These are phyloP conservation scores for Arabidopsis thaliana DNA, from an alignment of 345 rosid genomes.

Conservation along the genomic window TAIR10.1 NC_003070.9:22752001-22752500, in stretches of 20 bases:
- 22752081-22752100: constrained; percentile 43
- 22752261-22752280: constrained; percentile 34
- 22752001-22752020: not conserved
- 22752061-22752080: constrained; percentile 36
- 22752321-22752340: constrained; percentile 24
- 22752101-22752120: constrained; percentile 32
- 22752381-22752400: constrained; percentile 29
- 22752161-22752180: constrained; percentile 45
- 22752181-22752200: constrained; percentile 46
- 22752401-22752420: constrained; percentile 25
- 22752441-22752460: constrained; percentile 27
- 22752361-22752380: constrained; percentile 28
- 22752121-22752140: constrained; percentile 28
- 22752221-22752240: constrained; percentile 36
- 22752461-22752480: constrained; percentile 23
- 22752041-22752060: constrained; percentile 33
- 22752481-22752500: constrained; percentile 24
- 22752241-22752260: constrained; percentile 50
- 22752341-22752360: constrained; percentile 43
- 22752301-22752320: constrained; percentile 39
- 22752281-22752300: constrained; percentile 45
- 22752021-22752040: constrained; percentile 31
- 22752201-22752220: constrained; percentile 27
- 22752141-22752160: constrained; percentile 42
- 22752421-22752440: constrained; percentile 13